Conservation (phyloP, 1,139 yeast genomes). For the Scheffersomyces cryptocercus region DNA sequence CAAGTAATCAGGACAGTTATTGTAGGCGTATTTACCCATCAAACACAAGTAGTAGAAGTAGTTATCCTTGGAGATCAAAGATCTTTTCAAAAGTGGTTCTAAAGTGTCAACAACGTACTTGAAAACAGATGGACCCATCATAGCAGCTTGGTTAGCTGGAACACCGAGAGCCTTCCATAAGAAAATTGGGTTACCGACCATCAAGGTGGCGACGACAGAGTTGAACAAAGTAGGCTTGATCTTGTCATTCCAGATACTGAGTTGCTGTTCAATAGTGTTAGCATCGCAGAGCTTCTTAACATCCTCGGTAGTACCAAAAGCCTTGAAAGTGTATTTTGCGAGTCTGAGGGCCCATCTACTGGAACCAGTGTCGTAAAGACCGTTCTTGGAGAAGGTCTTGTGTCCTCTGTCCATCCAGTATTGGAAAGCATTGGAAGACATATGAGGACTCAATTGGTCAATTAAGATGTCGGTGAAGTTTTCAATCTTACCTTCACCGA, state of each 20-base stretch:
- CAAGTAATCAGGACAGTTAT: constrained; percentile 77
- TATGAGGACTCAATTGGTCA: constrained; percentile 59
- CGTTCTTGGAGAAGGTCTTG: constrained; percentile 52
- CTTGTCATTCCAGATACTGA: constrained; percentile 57
- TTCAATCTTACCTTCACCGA: constrained; percentile 71
- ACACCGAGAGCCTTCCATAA: constrained; percentile 88
- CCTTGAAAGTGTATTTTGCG: constrained; percentile 58
- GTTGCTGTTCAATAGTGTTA: constrained; percentile 61
- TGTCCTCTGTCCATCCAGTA: constrained; percentile 72
- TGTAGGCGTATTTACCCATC: constrained; percentile 58
- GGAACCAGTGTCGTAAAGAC: constrained; percentile 77
- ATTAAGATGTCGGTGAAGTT: constrained; percentile 49
- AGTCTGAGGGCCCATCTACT: constrained; percentile 83
- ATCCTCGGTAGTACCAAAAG: constrained; percentile 54
- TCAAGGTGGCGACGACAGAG: constrained; percentile 63
- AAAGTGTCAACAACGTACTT: constrained; percentile 75
- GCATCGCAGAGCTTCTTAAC: constrained; percentile 61
- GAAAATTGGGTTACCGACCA: constrained; percentile 79
- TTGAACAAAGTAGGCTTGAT: constrained; percentile 72
- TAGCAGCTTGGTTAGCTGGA: constrained; percentile 77
- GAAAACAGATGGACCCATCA: constrained; percentile 74
- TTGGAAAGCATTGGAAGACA: constrained; percentile 80
- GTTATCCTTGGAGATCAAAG: constrained; percentile 68
- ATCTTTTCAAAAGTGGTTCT: constrained; percentile 68
- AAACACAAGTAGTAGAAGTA: constrained; percentile 76